Percentiles rank a stretch among this genome's conserved stretches.
phyloP scores from a whole-genome alignment of 495 filamentous ascomycete genomes.

The Talaromyces ruber region DNA sequence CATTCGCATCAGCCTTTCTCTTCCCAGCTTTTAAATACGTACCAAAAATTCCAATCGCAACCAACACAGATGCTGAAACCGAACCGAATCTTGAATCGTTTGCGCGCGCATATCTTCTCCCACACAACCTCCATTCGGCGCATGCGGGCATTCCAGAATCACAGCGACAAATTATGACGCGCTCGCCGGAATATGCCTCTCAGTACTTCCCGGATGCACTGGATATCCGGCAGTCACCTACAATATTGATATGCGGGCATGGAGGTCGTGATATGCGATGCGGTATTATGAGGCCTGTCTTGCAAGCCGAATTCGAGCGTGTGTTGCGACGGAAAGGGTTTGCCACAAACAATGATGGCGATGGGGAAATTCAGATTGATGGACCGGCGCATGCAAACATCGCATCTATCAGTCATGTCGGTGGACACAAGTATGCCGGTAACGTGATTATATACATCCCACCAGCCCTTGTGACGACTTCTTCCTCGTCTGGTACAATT shows the following conservation, averaged over 20 bases:
- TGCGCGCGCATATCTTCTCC: constrained; percentile 36
- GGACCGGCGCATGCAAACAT: constrained; percentile 43
- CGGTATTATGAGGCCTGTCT: constrained; percentile 65
- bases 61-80: constrained; percentile 4
- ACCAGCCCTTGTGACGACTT: constrained; percentile 29
- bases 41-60: constrained; percentile 47
- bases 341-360: not conserved
- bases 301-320: constrained; percentile 58
- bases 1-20: constrained; percentile 56
- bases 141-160: constrained; percentile 41
- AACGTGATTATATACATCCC: constrained; percentile 91
- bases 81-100: constrained; percentile 22
- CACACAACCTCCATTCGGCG: constrained; percentile 48
- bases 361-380: constrained; percentile 16
- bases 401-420: constrained; percentile 77
- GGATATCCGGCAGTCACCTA: constrained; percentile 53
- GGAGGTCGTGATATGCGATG: constrained; percentile 71
- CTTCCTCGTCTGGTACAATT: constrained; percentile 6
- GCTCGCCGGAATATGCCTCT: constrained; percentile 19
- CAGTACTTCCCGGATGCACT: constrained; percentile 28
- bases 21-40: constrained; percentile 75
- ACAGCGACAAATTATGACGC: constrained; percentile 20
- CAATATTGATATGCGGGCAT: constrained; percentile 82
- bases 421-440: constrained; percentile 88
- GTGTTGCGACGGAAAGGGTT: constrained; percentile 32